Evolutionary conservation across 495 filamentous ascomycete genomes (phyloP), one percentile per base, ranked within the genome.

Genomic region (Aspergillus ostianus): DNA sequence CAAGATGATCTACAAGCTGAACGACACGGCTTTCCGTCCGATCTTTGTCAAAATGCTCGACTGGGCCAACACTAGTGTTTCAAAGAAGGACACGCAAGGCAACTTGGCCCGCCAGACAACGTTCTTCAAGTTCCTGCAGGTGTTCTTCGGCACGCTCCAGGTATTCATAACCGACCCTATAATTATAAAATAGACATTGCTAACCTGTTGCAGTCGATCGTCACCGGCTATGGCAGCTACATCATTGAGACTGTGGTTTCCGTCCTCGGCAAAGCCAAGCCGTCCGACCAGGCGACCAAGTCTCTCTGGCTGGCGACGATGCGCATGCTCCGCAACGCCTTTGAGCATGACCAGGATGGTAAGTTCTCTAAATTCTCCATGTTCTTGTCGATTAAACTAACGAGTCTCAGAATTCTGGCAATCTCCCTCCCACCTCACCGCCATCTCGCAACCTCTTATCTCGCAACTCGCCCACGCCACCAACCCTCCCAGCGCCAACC

Each of bases 21-120:
- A 97, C 73, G 95, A 98, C 72, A 85, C 88, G n/a, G 84, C 89
- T 18, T 98, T 98, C 84, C 84, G 93, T n/a, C 94, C 94, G 0
- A 85, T 98, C 53, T 98, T 98, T 71, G 80, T 84, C 17, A 84
- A 85, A 56, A 73, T 97, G 6, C 78, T 93, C 21, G 92, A 96
- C 32, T 96, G 92, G 91, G 84, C 89, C 0, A 81, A 75, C 21
- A 67, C 73, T 58, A 58, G 76, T 58, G 57, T 73, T n/a, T 73
- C 86, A 21, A 89, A 86, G 73, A 82, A 82, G 56, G 87, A 91
- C 58, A 67, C 63, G 2, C 62, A 75, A 30, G 85, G 82, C 36
- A 80, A 72, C 48, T 67, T 79, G 9, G 71, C 85, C 21, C 83
- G 92, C 15, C 79, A 80, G 49, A 84, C 76, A 9, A 91, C 85